phyloP scores from a whole-genome alignment of 345 rosid genomes.

The Sisymbrium altissimum region DNA sequence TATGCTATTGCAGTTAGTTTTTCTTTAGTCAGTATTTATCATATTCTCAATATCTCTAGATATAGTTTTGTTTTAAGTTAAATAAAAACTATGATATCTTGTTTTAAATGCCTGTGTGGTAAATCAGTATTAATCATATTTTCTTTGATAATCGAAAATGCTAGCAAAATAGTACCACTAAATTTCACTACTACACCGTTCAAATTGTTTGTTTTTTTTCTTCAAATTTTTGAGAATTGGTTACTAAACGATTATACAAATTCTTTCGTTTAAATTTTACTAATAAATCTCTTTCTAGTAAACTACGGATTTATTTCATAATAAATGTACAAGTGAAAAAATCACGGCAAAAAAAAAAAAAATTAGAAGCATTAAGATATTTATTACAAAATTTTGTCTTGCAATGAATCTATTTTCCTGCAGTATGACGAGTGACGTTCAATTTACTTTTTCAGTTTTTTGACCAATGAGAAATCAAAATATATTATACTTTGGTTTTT shows the following conservation, averaged over 20 bases:
- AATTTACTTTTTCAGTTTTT: background rate
- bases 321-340: background rate
- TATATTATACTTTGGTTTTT: background rate
- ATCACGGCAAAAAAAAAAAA: background rate
- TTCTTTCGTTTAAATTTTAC: too few relatives aligned
- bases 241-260: too few relatives aligned
- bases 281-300: too few relatives aligned
- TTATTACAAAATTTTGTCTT: background rate
- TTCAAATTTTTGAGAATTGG: background rate
- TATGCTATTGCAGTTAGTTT: too few relatives aligned
- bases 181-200: background rate
- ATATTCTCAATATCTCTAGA: too few relatives aligned
- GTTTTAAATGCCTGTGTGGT: background rate
- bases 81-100: too few relatives aligned
- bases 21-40: too few relatives aligned
- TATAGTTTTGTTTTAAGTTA: too few relatives aligned
- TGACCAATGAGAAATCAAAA: background rate
- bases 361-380: background rate
- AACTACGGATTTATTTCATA: too few relatives aligned
- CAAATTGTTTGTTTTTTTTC: too few relatives aligned
- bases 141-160: background rate
- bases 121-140: background rate
- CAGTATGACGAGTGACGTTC: background rate
- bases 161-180: background rate
- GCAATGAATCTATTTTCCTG: too few relatives aligned